phyloP scores from a whole-genome alignment of 169 alveolate genomes.

The Eimeria praecox region DNA sequence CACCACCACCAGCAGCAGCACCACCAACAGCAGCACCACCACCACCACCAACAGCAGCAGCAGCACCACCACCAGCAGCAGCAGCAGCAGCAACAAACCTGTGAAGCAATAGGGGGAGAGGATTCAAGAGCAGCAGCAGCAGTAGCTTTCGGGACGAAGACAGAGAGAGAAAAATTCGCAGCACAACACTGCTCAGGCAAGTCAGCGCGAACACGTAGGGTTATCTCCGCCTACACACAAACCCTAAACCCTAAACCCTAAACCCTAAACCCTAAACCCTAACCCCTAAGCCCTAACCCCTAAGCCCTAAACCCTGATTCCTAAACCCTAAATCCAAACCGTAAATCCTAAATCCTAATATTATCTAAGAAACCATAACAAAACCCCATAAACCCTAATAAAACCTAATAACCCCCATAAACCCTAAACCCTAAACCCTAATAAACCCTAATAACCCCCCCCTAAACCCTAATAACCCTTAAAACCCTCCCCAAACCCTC shows the following conservation, averaged over 20 bases:
- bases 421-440: neutral
- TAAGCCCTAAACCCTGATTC: conserved; percentile 1
- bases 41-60: neutral
- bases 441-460: neutral
- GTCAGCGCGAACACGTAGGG: conserved; percentile 92
- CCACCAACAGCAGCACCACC: neutral
- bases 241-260: conserved; percentile 11
- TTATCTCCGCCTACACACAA: conserved; percentile 88
- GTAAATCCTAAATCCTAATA: conserved; percentile 14
- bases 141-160: conserved; percentile 92
- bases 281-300: too few relatives aligned
- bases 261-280: conserved; percentile 10
- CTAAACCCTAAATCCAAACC: too few relatives aligned
- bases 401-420: neutral
- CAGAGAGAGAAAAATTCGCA: conserved; percentile 89
- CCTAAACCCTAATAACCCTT: neutral
- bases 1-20: too few relatives aligned
- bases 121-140: conserved; percentile 79
- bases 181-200: conserved; percentile 93
- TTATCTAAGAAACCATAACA: neutral
- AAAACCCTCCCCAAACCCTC: too few relatives aligned
- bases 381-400: neutral
- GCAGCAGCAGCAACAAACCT: conserved; percentile 75
- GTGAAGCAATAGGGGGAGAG: conserved; percentile 83
- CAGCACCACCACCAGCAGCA: neutral